A percentile compares a stretch with the other conserved stretches of the same genome.
Evolutionary conservation across 2,329 filamentous ascomycete species (phyloP).

Genomic region (Capronia americana): DNA sequence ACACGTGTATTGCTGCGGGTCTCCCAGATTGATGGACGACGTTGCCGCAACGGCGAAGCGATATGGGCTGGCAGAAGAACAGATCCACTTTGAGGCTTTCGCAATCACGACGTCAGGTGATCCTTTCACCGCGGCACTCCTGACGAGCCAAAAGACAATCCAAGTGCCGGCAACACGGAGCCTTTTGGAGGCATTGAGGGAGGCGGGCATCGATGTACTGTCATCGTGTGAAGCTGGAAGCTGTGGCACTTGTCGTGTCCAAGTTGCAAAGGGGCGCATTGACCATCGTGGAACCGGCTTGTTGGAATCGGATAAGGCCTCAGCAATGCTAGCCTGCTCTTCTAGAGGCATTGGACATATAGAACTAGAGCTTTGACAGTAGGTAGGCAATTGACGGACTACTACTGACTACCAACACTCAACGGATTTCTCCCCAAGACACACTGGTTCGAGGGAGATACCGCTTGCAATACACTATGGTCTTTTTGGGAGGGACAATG

Average conservation of each 20-base stretch:
- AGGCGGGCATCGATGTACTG: slow-evolving; percentile 15
- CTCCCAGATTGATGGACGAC: slow-evolving; percentile 16
- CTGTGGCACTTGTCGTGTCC: slow-evolving; percentile 15
- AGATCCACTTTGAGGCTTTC: slow-evolving; percentile 17
- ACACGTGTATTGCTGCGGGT: slow-evolving; percentile 13
- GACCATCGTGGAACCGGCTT: slow-evolving; percentile 16
- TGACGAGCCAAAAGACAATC: slow-evolving; percentile 13
- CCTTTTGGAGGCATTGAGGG: slow-evolving; percentile 12
- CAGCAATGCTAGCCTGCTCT: slow-evolving; percentile 15
- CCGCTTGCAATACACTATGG: too few relatives aligned
- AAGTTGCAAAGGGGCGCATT: slow-evolving; percentile 15
- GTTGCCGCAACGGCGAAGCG: slow-evolving; percentile 11
- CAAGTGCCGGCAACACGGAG: slow-evolving; percentile 5
- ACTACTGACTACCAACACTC: too few relatives aligned
- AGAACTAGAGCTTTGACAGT: slow-evolving; percentile 14
- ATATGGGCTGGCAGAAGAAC: slow-evolving; percentile 13
- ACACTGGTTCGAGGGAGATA: too few relatives aligned
- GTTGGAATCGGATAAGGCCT: slow-evolving; percentile 16
- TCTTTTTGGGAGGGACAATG: too few relatives aligned
- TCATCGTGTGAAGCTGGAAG: slow-evolving; percentile 17
- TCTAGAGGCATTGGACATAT: slow-evolving; percentile 16
- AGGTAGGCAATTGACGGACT: too few relatives aligned
- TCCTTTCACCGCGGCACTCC: slow-evolving; percentile 12
- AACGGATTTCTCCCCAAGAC: too few relatives aligned
- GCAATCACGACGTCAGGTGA: slow-evolving; percentile 6